Percentiles rank a stretch among this genome's conserved stretches.
Conservation (phyloP, 2,329 filamentous ascomycete genomes). For the Sporothrix pseudoabietina region DNA sequence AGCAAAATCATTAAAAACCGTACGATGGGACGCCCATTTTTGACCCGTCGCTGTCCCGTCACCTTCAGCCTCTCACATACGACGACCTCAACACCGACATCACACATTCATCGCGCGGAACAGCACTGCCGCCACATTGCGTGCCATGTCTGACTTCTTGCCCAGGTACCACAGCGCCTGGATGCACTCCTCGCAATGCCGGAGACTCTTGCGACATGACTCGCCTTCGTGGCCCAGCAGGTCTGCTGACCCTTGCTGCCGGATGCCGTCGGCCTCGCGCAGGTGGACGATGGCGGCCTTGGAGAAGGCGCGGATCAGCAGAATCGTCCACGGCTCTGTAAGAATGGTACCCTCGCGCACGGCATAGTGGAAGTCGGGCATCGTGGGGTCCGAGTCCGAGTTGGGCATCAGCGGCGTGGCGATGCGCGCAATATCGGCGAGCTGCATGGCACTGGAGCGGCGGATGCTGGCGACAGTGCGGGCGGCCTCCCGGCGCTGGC, state of each 20-base stretch:
- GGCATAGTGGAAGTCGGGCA: slow-evolving; percentile 54
- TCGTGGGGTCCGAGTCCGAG: slow-evolving; percentile 36
- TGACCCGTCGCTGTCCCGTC: background rate
- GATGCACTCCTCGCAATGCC: slow-evolving; percentile 52
- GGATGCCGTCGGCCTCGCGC: slow-evolving; percentile 41
- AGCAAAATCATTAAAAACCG: background rate
- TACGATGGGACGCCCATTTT: background rate
- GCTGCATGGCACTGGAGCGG: slow-evolving; percentile 47
- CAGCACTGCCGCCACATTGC: slow-evolving; percentile 55
- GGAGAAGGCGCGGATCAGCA: slow-evolving; percentile 56
- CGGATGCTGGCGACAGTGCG: slow-evolving; percentile 47
- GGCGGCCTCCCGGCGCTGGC: slow-evolving; percentile 38
- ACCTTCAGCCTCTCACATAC: background rate
- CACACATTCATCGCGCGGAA: slow-evolving; percentile 64
- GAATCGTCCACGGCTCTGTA: slow-evolving; percentile 62
- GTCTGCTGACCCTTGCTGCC: slow-evolving; percentile 37
- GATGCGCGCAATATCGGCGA: slow-evolving; percentile 53
- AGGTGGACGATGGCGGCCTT: slow-evolving; percentile 49
- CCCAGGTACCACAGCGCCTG: slow-evolving; percentile 58
- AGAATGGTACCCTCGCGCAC: slow-evolving; percentile 58
- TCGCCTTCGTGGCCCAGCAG: slow-evolving; percentile 35
- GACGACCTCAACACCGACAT: background rate
- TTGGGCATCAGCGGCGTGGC: slow-evolving; percentile 42
- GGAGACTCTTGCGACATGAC: slow-evolving; percentile 39
- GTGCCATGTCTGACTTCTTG: slow-evolving; percentile 55